Evolutionary conservation across 495 filamentous ascomycete genomes (phyloP).

Genomic region (Talaromyces liani): DNA sequence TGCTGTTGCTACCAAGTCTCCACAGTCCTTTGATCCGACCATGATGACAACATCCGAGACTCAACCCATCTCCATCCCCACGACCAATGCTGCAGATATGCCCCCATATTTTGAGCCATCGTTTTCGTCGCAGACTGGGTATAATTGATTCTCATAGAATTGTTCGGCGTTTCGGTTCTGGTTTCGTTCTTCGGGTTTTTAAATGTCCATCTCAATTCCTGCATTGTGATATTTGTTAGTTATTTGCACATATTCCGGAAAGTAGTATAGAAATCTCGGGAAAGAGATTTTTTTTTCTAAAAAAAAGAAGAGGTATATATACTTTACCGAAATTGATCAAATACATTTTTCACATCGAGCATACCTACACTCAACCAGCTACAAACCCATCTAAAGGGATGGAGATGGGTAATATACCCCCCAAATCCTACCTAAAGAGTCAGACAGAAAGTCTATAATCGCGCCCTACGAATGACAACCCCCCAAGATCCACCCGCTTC

Average conservation of each 20-base stretch:
- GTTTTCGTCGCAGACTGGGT: background rate
- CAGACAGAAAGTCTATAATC: background rate
- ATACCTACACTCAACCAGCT: background rate
- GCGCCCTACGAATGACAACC: background rate
- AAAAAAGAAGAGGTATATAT: background rate
- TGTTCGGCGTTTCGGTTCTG: background rate
- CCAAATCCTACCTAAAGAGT: too few relatives aligned
- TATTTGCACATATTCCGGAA: background rate
- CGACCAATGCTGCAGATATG: background rate
- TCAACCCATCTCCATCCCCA: constrained; percentile 3
- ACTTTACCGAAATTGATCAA: background rate
- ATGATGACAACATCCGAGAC: constrained; percentile 2
- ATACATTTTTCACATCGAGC: background rate
- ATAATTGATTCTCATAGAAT: background rate
- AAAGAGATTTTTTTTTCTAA: background rate
- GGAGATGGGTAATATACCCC: background rate
- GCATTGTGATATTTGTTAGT: background rate
- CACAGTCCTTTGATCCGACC: background rate
- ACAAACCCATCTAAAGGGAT: background rate
- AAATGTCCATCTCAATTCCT: background rate
- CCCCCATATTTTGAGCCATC: background rate
- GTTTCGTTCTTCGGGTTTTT: background rate
- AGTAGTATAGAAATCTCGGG: background rate
- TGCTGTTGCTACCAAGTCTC: background rate
- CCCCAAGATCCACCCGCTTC: background rate